Percentiles rank a stretch among this genome's conserved stretches.
phyloP scores from a whole-genome alignment of 257 asterid genomes.

The Solanum commersonii region DNA sequence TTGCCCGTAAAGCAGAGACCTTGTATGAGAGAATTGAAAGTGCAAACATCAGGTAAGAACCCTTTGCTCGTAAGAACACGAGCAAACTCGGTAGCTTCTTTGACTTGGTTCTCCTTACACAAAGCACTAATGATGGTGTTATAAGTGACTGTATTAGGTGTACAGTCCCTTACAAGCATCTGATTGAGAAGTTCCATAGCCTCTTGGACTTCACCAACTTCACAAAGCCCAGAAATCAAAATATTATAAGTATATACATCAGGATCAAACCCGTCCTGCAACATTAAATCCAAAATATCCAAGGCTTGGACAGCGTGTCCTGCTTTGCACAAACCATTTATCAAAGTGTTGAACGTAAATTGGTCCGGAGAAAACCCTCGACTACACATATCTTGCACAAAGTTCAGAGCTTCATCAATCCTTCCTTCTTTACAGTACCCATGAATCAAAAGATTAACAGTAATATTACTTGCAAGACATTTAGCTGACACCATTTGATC shows the following conservation, averaged over 20 bases:
- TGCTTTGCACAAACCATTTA: slow-evolving; percentile 68
- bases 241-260: slow-evolving; percentile 65
- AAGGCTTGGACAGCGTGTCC: slow-evolving; percentile 70
- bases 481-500: slow-evolving; percentile 67
- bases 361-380: slow-evolving; percentile 69
- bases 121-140: slow-evolving; percentile 63
- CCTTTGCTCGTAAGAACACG: slow-evolving; percentile 50
- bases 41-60: slow-evolving; percentile 58
- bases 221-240: slow-evolving; percentile 80
- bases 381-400: slow-evolving; percentile 51
- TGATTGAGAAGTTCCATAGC: slow-evolving; percentile 64
- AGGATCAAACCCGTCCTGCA: slow-evolving; percentile 73
- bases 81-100: slow-evolving; percentile 70
- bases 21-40: slow-evolving; percentile 75
- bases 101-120: slow-evolving; percentile 68
- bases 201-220: slow-evolving; percentile 47
- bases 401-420: slow-evolving; percentile 61
- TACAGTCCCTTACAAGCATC: slow-evolving; percentile 64
- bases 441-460: slow-evolving; percentile 61
- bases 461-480: slow-evolving; percentile 48
- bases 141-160: slow-evolving; percentile 69
- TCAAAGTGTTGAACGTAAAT: slow-evolving; percentile 68
- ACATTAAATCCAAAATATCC: slow-evolving; percentile 80
- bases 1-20: slow-evolving; percentile 56
- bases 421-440: slow-evolving; percentile 78